Percentiles rank a stretch among this genome's conserved stretches.
phyloP scores from a whole-genome alignment of 331 rosid species.

The Stylosanthes scabra region DNA sequence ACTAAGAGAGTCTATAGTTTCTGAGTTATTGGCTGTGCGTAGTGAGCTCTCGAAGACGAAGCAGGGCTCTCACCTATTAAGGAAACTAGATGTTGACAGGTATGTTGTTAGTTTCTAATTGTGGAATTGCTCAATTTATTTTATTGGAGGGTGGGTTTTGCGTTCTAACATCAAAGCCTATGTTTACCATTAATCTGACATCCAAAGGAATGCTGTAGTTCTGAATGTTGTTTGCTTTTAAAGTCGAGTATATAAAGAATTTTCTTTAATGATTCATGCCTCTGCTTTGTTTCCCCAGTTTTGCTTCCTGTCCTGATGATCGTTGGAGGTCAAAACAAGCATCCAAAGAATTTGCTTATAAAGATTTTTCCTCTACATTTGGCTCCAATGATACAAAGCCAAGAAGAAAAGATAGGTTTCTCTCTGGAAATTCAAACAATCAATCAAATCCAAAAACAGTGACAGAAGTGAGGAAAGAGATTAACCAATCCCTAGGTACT shows the following conservation, averaged over 20 bases:
- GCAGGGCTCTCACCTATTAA: slow-evolving; percentile 84
- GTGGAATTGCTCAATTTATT: slow-evolving; percentile 28
- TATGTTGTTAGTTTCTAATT: slow-evolving; percentile 45
- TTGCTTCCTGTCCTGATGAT: slow-evolving; percentile 78
- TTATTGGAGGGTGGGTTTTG: neutral
- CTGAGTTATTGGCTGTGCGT: slow-evolving; percentile 69
- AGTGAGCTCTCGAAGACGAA: slow-evolving; percentile 82
- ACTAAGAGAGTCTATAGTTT: slow-evolving; percentile 77
- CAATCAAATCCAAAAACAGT: slow-evolving; percentile 50
- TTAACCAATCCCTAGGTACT: slow-evolving; percentile 58
- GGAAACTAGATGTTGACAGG: slow-evolving; percentile 89
- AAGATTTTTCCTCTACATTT: slow-evolving; percentile 72
- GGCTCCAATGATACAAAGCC: slow-evolving; percentile 64
- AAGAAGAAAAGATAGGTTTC: slow-evolving; percentile 51
- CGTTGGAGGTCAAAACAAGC: slow-evolving; percentile 90
- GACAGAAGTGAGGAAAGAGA: slow-evolving; percentile 71
- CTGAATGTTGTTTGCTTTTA: slow-evolving; percentile 23
- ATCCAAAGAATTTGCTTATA: slow-evolving; percentile 76
- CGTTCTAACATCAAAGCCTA: slow-evolving; percentile 12
- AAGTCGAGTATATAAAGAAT: neutral
- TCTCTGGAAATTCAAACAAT: slow-evolving; percentile 51
- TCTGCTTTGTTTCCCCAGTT: slow-evolving; percentile 1
- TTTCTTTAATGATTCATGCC: too few relatives aligned
- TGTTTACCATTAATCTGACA: slow-evolving; percentile 7
- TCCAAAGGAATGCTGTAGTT: slow-evolving; percentile 17